Evolutionary conservation across 2,329 filamentous ascomycete species (phyloP).

Genomic region (Diaporthe helianthi): DNA sequence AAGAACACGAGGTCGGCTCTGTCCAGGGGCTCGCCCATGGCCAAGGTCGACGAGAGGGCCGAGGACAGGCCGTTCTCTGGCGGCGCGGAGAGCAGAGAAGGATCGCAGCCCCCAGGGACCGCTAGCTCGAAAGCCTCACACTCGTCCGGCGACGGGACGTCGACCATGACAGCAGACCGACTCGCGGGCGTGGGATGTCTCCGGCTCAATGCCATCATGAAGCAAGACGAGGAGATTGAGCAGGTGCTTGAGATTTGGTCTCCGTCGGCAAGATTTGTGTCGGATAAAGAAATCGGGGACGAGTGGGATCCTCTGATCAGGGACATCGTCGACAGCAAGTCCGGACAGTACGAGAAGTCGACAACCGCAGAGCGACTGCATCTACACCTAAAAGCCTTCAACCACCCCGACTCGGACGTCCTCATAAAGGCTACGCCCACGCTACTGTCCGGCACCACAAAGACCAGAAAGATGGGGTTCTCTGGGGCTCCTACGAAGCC

Average conservation of each 20-base stretch:
- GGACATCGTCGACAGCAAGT: slow-evolving; percentile 75
- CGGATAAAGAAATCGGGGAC: slow-evolving; percentile 65
- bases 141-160: slow-evolving; percentile 44
- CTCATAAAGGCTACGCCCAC: slow-evolving; percentile 90
- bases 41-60: slow-evolving; percentile 64
- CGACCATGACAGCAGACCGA: slow-evolving; percentile 64
- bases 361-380: slow-evolving; percentile 77
- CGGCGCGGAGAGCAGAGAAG: slow-evolving; percentile 54
- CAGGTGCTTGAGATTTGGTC: slow-evolving; percentile 82
- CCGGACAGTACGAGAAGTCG: slow-evolving; percentile 77
- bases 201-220: slow-evolving; percentile 77
- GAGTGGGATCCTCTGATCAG: slow-evolving; percentile 78
- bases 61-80: slow-evolving; percentile 48
- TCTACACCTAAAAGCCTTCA: slow-evolving; percentile 80
- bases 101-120: slow-evolving; percentile 58
- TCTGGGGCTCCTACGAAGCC: slow-evolving; percentile 87
- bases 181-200: slow-evolving; percentile 80
- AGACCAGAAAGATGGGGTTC: slow-evolving; percentile 91
- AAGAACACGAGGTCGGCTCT: slow-evolving; percentile 62
- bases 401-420: slow-evolving; percentile 76
- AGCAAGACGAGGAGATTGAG: slow-evolving; percentile 74
- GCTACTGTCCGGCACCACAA: slow-evolving; percentile 78
- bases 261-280: slow-evolving; percentile 59
- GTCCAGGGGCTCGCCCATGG: slow-evolving; percentile 58
- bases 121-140: slow-evolving; percentile 57